phyloP scores from a whole-genome alignment of 306 rosid species.

The Herpetospermum pedunculosum region DNA sequence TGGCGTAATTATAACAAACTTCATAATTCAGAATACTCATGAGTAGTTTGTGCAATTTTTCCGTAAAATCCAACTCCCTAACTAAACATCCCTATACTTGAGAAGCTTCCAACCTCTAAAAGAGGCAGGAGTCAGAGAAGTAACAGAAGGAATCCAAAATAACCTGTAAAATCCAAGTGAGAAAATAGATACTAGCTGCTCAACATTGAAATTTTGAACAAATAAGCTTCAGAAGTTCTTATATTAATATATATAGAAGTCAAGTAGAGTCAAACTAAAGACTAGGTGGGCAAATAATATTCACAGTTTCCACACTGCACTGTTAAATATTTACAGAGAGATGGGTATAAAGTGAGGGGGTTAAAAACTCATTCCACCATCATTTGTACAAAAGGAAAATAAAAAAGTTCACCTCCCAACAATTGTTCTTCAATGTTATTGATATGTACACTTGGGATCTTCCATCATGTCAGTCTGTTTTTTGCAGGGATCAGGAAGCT shows the following conservation, averaged over 20 bases:
- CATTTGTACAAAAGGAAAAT: slow-evolving; percentile 44
- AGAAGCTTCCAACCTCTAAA: not conserved
- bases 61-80: not conserved
- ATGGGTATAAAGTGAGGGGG: slow-evolving; percentile 7
- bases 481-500: slow-evolving; percentile 90
- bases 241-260: not conserved
- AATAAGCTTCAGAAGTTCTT: not conserved
- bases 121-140: not conserved
- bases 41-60: no score
- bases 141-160: not conserved
- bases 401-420: slow-evolving; percentile 32
- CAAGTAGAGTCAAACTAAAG: not conserved
- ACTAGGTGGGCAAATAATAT: slow-evolving; percentile 14
- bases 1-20: no score
- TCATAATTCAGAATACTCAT: no score
- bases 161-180: not conserved
- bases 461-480: slow-evolving; percentile 85
- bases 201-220: not conserved
- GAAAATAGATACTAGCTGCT: not conserved
- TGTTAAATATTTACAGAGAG: slow-evolving; percentile 5
- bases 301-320: slow-evolving; percentile 12
- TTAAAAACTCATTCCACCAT: slow-evolving; percentile 34
- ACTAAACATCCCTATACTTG: not conserved
- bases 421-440: slow-evolving; percentile 26
- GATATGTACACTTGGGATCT: slow-evolving; percentile 67